Base-by-base conservation (phyloP, 768 basidiomycete genomes). In the Russula earlei region DNA sequence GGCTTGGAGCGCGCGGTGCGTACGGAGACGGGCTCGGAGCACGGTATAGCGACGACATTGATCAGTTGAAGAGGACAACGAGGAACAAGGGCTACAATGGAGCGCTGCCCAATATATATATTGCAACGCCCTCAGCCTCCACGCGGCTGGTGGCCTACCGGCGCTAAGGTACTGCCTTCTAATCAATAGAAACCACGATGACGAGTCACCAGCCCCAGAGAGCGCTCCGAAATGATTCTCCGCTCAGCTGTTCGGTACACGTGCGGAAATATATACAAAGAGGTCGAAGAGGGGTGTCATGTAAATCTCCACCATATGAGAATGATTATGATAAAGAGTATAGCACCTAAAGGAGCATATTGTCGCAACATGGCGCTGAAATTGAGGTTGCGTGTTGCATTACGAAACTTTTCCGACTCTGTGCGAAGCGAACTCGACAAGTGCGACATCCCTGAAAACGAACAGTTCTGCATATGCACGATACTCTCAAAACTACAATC, bases 341-440 rank as follows among this genome's bases (percentile, higher is more conserved):
- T 78, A 19, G 86, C 92, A 44, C 80, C 93, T 52, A 98, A 70
- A 2, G 96, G 96, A 37, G 94, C 96, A 71, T 94, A 99, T 67
- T 98, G 91, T 58, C 96, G 83, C 62, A 97, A 68, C 84, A 98
- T 86, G 14, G 93, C 91, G 63, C 94, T 81, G 52, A 94, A 67
- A 67, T 98, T 98, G 71, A 99, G 88, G 65, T 96, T 92, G 63
- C 89, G 77, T 24, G 96, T 92, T 25, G 92, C 91, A 72, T 89
- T 94, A 48, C 95, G 84, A 71, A 98, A 99, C 73, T 91, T 98
- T 73, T 96, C 90, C 17, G 93, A 96, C 71, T 99, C 96, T 45
- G 94, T 87, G 45, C 92, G 84, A 36, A 99, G 77, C 7, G 92
- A 95, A 2, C 87, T 91, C 22, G 94, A 97, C 52, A 99, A 75